Percentiles rank a stretch among this genome's conserved stretches.
These are phyloP conservation scores for Kickxella alabastrina DNA, from an alignment of 192 early-diverging fungal species.

Conservation along the genomic window DNA sequence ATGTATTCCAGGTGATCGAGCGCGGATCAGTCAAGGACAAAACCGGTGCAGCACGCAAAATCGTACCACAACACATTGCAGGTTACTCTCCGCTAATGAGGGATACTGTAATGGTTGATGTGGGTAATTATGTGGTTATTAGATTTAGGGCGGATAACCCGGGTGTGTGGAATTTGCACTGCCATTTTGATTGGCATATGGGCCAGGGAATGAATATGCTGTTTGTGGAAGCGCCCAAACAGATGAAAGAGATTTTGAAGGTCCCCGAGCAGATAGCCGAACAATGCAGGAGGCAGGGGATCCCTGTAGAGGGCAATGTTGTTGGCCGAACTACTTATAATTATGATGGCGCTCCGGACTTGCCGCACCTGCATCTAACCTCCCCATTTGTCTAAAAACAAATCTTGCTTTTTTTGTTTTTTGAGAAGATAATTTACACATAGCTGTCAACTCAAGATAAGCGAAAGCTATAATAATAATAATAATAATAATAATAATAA, in stretches of 20 bases:
- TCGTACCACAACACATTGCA: neutral
- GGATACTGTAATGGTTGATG: conserved; percentile 66
- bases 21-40: conserved; percentile 31
- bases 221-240: conserved; percentile 1
- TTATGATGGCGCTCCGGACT: neutral
- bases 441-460: too few species aligned
- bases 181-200: conserved; percentile 61
- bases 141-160: conserved; percentile 80
- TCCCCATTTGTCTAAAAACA: neutral
- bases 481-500: too few species aligned
- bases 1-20: conserved; percentile 73
- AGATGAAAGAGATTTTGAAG: neutral
- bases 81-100: conserved; percentile 13
- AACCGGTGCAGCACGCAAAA: conserved; percentile 47
- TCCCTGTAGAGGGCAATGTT: neutral
- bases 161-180: conserved; percentile 81
- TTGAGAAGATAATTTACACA: too few species aligned
- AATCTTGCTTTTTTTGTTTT: too few species aligned
- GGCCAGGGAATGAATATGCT: conserved; percentile 6
- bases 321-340: neutral
- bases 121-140: conserved; percentile 58
- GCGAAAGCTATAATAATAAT: too few species aligned
- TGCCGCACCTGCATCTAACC: neutral
- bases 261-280: neutral
- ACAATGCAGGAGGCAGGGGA: neutral